A percentile compares a stretch with the other conserved stretches of the same genome.
phyloP scores from a whole-genome alignment of 2,329 filamentous ascomycete species.

The Penicillium sp. region DNA sequence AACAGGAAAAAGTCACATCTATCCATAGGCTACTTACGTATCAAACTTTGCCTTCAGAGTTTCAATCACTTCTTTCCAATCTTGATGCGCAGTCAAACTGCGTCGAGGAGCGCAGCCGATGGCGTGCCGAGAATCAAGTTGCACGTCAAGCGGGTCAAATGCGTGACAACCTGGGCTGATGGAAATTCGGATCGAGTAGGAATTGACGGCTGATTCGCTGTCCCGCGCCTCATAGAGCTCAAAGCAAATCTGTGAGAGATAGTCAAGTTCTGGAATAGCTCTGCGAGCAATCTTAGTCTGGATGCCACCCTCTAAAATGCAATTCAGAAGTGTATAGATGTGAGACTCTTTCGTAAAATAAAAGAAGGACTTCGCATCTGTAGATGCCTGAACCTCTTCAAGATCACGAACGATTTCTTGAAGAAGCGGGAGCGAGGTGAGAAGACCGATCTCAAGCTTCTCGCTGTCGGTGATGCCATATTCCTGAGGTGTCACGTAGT shows the following conservation, averaged over 20 bases:
- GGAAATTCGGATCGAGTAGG: conserved; percentile 94
- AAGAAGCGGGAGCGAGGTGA: conserved; percentile 88
- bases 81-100: conserved; percentile 82
- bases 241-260: conserved; percentile 95
- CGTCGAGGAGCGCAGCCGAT: conserved; percentile 91
- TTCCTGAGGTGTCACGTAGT: conserved; percentile 97
- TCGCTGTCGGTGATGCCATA: conserved; percentile 95
- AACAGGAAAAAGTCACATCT: not conserved
- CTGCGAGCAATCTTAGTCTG: conserved; percentile 95
- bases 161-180: conserved; percentile 95
- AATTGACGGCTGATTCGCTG: conserved; percentile 71
- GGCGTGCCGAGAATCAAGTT: conserved; percentile 92
- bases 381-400: conserved; percentile 93
- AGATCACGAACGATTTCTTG: conserved; percentile 97
- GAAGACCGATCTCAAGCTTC: conserved; percentile 95
- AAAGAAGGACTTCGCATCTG: conserved; percentile 92
- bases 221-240: conserved; percentile 96
- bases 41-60: conserved; percentile 93
- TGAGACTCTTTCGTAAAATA: conserved; percentile 99
- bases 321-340: conserved; percentile 97
- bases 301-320: conserved; percentile 93
- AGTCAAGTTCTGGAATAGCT: conserved; percentile 94
- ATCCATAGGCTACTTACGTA: conserved; percentile 60
- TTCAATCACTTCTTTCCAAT: conserved; percentile 97
- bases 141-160: conserved; percentile 92